A percentile compares a stretch with the other conserved stretches of the same genome.
phyloP scores from a whole-genome alignment of 2,329 filamentous ascomycete species.

The Colletotrichum lindemuthianum region DNA sequence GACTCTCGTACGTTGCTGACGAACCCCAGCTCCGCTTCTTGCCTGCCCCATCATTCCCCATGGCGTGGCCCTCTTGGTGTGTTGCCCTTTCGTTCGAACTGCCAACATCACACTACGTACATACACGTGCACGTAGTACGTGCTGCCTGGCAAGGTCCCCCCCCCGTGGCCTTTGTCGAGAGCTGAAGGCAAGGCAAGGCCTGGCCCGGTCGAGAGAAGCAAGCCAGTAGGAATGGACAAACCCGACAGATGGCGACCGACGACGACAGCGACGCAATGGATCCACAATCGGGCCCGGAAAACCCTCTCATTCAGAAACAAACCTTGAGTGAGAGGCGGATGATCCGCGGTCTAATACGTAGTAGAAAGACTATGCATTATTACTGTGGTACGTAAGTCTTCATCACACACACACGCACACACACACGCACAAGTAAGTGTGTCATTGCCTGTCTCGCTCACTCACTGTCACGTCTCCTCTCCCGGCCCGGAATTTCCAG shows the following conservation, averaged over 20 bases:
- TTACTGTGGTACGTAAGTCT: neutral
- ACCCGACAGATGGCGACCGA: neutral
- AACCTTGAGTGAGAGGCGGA: constrained; percentile 26
- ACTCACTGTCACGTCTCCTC: too few species aligned
- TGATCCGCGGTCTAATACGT: neutral
- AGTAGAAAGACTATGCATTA: neutral
- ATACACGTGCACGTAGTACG: neutral
- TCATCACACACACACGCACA: constrained; percentile 4
- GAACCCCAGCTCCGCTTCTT: constrained; percentile 15
- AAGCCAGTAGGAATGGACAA: too few species aligned
- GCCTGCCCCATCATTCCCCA: constrained; percentile 2
- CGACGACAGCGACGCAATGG: constrained; percentile 3
- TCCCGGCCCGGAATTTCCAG: too few species aligned
- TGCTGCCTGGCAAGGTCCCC: neutral
- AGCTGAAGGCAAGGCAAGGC: constrained; percentile 11
- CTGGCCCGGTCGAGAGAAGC: neutral
- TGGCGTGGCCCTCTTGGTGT: neutral
- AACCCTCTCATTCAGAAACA: constrained; percentile 32
- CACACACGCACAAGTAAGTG: neutral
- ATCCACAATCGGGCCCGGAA: constrained; percentile 24
- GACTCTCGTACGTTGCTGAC: constrained; percentile 9
- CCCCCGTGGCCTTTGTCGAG: neutral
- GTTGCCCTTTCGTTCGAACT: too few species aligned
- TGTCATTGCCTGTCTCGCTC: too few species aligned
- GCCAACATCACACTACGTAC: too few species aligned